Conservation (phyloP, 2,329 filamentous ascomycete genomes). For the Lojkania enalia region DNA sequence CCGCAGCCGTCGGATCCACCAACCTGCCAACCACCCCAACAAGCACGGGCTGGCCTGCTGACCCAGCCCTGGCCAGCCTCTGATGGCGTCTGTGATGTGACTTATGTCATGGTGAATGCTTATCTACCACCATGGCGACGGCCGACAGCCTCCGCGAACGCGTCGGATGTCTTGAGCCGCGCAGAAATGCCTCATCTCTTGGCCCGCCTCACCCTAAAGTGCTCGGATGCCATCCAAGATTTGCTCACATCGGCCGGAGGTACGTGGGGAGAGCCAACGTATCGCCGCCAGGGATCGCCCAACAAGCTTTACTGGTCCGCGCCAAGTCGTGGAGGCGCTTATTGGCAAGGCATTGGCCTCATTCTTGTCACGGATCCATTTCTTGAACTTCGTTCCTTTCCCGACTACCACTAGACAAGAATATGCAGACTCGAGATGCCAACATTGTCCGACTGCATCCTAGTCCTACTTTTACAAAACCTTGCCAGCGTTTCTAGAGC, state of each 20-base stretch:
- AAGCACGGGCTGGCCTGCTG: neutral
- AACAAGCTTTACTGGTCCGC: slow-evolving; percentile 6
- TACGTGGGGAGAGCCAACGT: neutral
- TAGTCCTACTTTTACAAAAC: neutral
- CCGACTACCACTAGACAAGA: neutral
- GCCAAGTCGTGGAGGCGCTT: slow-evolving; percentile 8
- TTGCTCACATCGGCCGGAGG: neutral
- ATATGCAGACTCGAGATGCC: neutral
- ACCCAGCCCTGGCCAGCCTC: neutral
- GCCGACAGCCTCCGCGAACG: slow-evolving; percentile 1
- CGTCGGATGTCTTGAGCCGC: neutral
- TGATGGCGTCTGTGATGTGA: slow-evolving; percentile 9
- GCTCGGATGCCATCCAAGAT: neutral
- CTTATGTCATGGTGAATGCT: slow-evolving; percentile 25
- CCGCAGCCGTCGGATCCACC: neutral
- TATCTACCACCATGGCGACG: slow-evolving; percentile 20
- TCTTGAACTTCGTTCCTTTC: neutral
- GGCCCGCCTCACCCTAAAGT: neutral
- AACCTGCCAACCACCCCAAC: neutral
- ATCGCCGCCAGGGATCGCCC: slow-evolving; percentile 3
- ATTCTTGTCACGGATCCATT: neutral
- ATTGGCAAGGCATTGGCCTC: slow-evolving; percentile 5
- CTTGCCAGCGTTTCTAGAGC: neutral
- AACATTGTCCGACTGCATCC: neutral
- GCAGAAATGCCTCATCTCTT: slow-evolving; percentile 5